A percentile compares a stretch with the other conserved stretches of the same genome.
Evolutionary conservation across 163 green algal genomes (phyloP).

Genomic region (Botryococcus braunii): DNA sequence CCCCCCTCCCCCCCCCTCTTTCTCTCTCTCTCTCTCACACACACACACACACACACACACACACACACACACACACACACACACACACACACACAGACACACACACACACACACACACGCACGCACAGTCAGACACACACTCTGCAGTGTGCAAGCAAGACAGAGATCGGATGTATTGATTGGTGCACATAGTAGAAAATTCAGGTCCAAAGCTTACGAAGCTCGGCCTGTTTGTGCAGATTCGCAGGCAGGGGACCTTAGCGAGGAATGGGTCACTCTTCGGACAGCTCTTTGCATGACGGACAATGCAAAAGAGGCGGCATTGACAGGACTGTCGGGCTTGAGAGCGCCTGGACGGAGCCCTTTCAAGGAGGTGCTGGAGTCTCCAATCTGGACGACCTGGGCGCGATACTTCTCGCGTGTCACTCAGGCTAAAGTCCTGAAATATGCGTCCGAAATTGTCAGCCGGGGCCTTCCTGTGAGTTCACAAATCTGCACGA

Average conservation of each 20-base stretch:
- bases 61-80: too few species aligned
- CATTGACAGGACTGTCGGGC: constrained; percentile 24
- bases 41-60: too few species aligned
- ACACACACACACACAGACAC: too few species aligned
- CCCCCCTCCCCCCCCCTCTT: too few species aligned
- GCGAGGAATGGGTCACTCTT: constrained; percentile 14
- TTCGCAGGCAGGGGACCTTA: neutral
- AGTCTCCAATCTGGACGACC: constrained; percentile 55
- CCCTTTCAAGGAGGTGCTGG: constrained; percentile 28
- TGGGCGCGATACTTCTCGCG: constrained; percentile 50
- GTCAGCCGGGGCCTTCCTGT: constrained; percentile 25
- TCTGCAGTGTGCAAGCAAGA: too few species aligned
- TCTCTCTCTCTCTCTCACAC: too few species aligned
- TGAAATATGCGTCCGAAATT: constrained; percentile 50
- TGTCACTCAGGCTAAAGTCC: constrained; percentile 47
- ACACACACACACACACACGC: too few species aligned
- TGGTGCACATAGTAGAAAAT: too few species aligned
- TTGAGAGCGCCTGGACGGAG: constrained; percentile 23
- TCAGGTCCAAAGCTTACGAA: too few species aligned
- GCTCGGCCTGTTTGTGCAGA: neutral
- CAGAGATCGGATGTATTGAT: too few species aligned
- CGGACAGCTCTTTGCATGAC: constrained; percentile 32
- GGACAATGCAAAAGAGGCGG: constrained; percentile 36
- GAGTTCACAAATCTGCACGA: neutral
- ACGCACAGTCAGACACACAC: too few species aligned